Conservation (phyloP, 164 flowering plant species). For the Cinnamomum micranthum region DNA sequence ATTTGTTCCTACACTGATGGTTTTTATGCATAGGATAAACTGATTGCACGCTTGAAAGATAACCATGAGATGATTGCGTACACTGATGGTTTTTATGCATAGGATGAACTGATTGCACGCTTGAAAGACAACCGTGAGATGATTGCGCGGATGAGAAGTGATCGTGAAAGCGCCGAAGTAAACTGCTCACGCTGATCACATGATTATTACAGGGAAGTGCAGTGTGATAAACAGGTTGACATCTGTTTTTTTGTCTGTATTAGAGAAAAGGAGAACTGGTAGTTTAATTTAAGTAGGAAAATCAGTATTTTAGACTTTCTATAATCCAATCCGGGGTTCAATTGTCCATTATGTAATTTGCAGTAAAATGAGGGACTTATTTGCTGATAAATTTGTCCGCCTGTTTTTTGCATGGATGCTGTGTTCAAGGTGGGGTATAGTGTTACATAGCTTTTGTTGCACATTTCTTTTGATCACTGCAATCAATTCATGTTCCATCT, state of each 20-base stretch:
- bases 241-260: background rate
- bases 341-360: background rate
- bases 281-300: background rate
- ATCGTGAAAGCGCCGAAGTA: background rate
- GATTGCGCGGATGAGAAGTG: background rate
- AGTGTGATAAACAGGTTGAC: background rate
- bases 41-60: constrained; percentile 56
- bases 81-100: background rate
- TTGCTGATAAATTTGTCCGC: background rate
- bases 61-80: constrained; percentile 5
- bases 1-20: background rate
- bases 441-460: too few species aligned
- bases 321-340: background rate
- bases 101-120: constrained; percentile 45
- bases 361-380: background rate
- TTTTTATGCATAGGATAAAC: constrained; percentile 3
- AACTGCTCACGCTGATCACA: background rate
- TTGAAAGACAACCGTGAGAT: constrained; percentile 29
- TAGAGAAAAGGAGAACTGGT: background rate
- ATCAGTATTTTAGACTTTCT: background rate
- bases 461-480: too few species aligned
- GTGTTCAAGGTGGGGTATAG: background rate
- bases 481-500: too few species aligned
- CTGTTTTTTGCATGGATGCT: background rate
- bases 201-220: background rate